Evolutionary conservation across 139 green algal species (phyloP).

Genomic region (Haematococcus sp.): DNA sequence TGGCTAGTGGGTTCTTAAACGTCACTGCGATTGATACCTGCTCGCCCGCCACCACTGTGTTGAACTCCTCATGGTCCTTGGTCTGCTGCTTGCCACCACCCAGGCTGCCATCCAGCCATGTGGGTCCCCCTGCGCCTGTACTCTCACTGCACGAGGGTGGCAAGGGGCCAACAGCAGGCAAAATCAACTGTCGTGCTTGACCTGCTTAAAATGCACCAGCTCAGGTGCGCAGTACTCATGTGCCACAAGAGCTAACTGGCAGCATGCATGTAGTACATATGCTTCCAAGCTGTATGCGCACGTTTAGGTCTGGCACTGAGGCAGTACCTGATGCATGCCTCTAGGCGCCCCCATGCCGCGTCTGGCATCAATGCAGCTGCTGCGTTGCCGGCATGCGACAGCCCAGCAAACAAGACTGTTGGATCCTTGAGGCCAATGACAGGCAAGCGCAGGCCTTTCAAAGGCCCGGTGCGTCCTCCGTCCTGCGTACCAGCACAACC

Average conservation of each 20-base stretch:
- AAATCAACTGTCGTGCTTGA: too few species aligned
- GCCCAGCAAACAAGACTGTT: slow-evolving; percentile 61
- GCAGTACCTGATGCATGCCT: slow-evolving; percentile 25
- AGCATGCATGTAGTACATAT: too few species aligned
- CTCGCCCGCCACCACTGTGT: slow-evolving; percentile 64
- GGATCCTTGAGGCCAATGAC: slow-evolving; percentile 53
- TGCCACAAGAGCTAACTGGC: too few species aligned
- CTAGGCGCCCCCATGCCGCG: slow-evolving; percentile 49
- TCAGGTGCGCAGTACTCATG: too few species aligned
- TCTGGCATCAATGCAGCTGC: slow-evolving; percentile 26
- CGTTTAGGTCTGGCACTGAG: too few species aligned
- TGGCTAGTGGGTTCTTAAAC: slow-evolving; percentile 75
- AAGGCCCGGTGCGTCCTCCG: neutral
- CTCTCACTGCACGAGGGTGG: too few species aligned
- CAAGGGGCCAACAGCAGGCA: too few species aligned
- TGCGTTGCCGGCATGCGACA: slow-evolving; percentile 50
- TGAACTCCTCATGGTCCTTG: slow-evolving; percentile 37
- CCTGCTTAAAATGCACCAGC: too few species aligned
- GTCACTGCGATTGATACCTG: slow-evolving; percentile 66
- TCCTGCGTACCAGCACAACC: neutral
- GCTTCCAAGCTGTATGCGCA: too few species aligned
- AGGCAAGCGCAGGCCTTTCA: slow-evolving; percentile 65
- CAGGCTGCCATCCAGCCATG: slow-evolving; percentile 45
- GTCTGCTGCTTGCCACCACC: slow-evolving; percentile 8
- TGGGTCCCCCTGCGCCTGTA: neutral